phyloP scores from a whole-genome alignment of 2,329 filamentous ascomycete genomes.

The Aureobasidium subglaciale region DNA sequence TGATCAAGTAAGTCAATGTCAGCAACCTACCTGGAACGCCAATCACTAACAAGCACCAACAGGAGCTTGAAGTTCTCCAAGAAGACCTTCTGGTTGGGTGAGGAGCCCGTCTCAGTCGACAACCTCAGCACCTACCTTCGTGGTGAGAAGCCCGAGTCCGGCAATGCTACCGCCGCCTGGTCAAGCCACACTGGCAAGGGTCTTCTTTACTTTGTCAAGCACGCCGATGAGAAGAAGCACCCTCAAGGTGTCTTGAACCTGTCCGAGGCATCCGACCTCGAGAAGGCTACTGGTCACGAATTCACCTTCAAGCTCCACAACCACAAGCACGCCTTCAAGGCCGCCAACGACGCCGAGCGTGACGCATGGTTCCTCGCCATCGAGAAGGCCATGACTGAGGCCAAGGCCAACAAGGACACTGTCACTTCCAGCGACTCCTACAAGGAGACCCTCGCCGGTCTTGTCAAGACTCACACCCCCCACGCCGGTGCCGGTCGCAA shows the following conservation, averaged over 20 bases:
- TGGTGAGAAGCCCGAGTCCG: conserved; percentile 75
- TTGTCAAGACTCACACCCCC: conserved; percentile 31
- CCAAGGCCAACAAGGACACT: conserved; percentile 68
- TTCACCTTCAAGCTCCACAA: conserved; percentile 80
- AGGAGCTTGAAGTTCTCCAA: conserved; percentile 88
- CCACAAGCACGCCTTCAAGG: conserved; percentile 94
- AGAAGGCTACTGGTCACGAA: conserved; percentile 68
- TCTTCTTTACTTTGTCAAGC: conserved; percentile 84
- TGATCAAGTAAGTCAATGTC: conserved; percentile 68
- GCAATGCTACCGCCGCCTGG: conserved; percentile 79
- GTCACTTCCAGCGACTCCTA: conserved; percentile 76
- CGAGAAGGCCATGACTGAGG: conserved; percentile 75
- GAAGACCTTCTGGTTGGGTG: conserved; percentile 69
- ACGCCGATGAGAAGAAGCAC: conserved; percentile 69
- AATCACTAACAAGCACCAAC: conserved; percentile 16
- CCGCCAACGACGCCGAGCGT: conserved; percentile 64
- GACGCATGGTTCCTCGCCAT: conserved; percentile 86
- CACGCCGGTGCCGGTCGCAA: conserved; percentile 34
- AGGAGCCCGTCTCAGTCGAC: conserved; percentile 65
- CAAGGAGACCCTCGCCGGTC: conserved; percentile 74
- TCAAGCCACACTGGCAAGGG: conserved; percentile 91
- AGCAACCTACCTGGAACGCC: conserved; percentile 15
- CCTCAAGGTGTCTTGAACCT: conserved; percentile 79
- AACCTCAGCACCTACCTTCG: conserved; percentile 71
- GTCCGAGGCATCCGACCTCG: conserved; percentile 62